Evolutionary conservation across 2,329 filamentous ascomycete species (phyloP).

Genomic region (Chaetothyriales sp.): DNA sequence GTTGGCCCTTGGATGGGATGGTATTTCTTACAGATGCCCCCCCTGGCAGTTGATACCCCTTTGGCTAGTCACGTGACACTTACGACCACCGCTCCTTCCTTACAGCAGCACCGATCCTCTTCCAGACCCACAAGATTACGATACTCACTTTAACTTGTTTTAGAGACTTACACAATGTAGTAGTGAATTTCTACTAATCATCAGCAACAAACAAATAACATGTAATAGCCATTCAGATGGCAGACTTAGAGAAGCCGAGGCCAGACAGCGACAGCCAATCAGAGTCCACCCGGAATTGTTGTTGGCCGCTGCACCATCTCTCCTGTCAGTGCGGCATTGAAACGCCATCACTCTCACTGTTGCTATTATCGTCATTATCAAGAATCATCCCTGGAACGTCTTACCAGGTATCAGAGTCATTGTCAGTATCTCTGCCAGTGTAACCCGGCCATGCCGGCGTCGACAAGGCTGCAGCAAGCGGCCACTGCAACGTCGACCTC

Average conservation of each 20-base stretch:
- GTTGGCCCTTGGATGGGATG: neutral
- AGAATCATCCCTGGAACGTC: neutral
- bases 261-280: neutral
- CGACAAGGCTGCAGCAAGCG: conserved; percentile 10
- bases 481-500: conserved; percentile 11
- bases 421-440: neutral
- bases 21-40: neutral
- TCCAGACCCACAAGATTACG: too few relatives aligned
- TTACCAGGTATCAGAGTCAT: neutral
- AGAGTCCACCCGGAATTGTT: neutral
- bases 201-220: too few relatives aligned
- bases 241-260: neutral
- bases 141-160: too few relatives aligned
- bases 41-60: too few relatives aligned
- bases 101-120: too few relatives aligned
- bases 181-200: too few relatives aligned
- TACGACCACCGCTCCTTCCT: too few relatives aligned
- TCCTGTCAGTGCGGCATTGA: too few relatives aligned
- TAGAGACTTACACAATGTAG: too few relatives aligned
- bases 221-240: too few relatives aligned
- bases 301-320: neutral
- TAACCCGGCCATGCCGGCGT: conserved; percentile 7
- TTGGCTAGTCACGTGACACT: too few relatives aligned
- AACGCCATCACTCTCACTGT: too few relatives aligned
- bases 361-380: neutral